Evolutionary conservation across 2,329 filamentous ascomycete species (phyloP), one percentile per base, ranked within the genome.

Genomic region (Mariannaea elegans): DNA sequence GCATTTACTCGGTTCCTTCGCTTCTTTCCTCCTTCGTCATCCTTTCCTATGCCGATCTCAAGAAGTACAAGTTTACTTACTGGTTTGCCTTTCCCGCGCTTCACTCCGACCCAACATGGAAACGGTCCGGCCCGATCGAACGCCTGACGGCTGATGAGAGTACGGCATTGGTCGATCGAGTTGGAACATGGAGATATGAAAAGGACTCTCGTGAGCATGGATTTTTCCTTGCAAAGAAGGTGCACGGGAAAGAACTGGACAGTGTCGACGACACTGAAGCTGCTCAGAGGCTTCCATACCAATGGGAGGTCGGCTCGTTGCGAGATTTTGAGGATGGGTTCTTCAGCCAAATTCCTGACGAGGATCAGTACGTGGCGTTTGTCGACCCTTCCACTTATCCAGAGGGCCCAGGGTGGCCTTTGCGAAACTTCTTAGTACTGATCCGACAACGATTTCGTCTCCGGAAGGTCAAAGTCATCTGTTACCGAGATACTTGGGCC

Each of bases 31-130:
- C 92, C 7, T 98, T 97, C 75, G 85, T 92, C 23, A 88, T 96
- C 59, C 87, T 98, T 44, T 97, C 93, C 14, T 99, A 92, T 75
- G 94, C 95, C 63, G 94, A 99, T 73, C 84, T 99, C 31, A 99
- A 99, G 77, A 97, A 96, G 73, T 98, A 98, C 80, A 92, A 90
- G 64, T 97, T 98, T 74, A 93, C 90, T n/a, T 98, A 98, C 78
- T 97, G 96, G 88, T 98, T 98, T 76, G 94, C 91, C 5, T 99
- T 97, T 72, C 95, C 95, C 1, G 93, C 94, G 14, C 83, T 99
- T 42, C 94, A 97, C 74, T 97, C 94, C 4, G 90, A 94, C 54
- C 92, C 93, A 2, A 82, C 84, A 24, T 99, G 95, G 95, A 89
- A 86, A 68, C 81, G 89, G 50, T 76, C 82, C 2, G 84, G 81